Evolutionary conservation across 257 asterid species (phyloP).

Genomic region (Verbena officinalis): DNA sequence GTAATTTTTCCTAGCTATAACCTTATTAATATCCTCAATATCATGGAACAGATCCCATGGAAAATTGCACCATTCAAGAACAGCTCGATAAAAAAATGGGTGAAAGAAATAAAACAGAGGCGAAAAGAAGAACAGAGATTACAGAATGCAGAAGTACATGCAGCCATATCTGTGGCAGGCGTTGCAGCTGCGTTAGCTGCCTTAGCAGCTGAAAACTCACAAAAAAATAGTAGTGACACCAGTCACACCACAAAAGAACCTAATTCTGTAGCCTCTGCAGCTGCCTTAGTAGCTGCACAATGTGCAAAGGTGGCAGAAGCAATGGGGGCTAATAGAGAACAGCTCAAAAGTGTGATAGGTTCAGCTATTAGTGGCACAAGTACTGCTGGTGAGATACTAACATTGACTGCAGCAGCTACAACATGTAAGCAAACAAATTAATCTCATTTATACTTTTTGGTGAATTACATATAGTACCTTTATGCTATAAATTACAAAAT

Average conservation of each 20-base stretch:
- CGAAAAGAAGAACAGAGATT: conserved; percentile 76
- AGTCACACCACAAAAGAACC: conserved; percentile 52
- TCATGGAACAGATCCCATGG: conserved; percentile 64
- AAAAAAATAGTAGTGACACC: conserved; percentile 31
- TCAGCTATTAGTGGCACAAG: conserved; percentile 70
- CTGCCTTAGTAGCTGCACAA: conserved; percentile 89
- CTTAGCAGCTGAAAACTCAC: conserved; percentile 71
- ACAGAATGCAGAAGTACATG: conserved; percentile 87
- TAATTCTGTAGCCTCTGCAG: conserved; percentile 83
- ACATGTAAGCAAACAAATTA: conserved; percentile 54
- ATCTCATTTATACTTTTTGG: too few species aligned
- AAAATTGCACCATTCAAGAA: conserved; percentile 61
- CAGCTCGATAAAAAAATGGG: conserved; percentile 83
- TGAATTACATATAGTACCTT: too few species aligned
- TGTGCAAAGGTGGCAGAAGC: conserved; percentile 93
- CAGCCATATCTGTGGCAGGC: conserved; percentile 91
- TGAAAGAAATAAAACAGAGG: conserved; percentile 72
- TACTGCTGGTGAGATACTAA: conserved; percentile 62
- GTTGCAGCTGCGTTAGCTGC: conserved; percentile 94
- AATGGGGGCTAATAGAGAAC: conserved; percentile 92
- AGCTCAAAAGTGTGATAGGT: conserved; percentile 61
- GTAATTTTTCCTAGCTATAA: too few species aligned
- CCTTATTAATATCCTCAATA: background rate
- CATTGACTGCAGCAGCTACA: conserved; percentile 84
- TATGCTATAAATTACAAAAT: too few species aligned